These are phyloP conservation scores for Mucor ambiguus DNA, from an alignment of 371 early-diverging fungal genomes.

Conservation along the genomic window DNA sequence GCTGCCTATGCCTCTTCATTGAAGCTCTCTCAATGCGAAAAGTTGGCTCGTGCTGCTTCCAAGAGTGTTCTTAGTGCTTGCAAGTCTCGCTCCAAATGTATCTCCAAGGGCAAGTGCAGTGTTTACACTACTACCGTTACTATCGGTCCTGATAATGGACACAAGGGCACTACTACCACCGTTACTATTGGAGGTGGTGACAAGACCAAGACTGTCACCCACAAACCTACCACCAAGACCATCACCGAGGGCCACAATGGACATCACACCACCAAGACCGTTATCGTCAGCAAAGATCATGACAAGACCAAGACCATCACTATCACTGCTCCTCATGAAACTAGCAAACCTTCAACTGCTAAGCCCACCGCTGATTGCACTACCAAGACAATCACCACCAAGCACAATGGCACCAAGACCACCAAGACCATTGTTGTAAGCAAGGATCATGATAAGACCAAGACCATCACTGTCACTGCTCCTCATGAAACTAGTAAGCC, in stretches of 20 bases:
- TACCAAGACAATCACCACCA: background rate
- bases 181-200: background rate
- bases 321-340: background rate
- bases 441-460: background rate
- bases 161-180: background rate
- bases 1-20: background rate
- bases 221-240: background rate
- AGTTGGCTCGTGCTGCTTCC: background rate
- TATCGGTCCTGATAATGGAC: background rate
- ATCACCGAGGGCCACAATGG: background rate
- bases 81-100: conserved; percentile 1
- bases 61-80: background rate
- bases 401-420: background rate
- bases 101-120: background rate
- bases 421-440: background rate
- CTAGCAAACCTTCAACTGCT: background rate
- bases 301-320: background rate
- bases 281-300: background rate
- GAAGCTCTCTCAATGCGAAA: background rate
- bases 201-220: background rate
- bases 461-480: background rate
- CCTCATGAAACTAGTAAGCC: background rate
- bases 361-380: background rate
- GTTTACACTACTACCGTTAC: background rate
- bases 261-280: background rate